Evolutionary conservation across 1,139 yeast species (phyloP).

Genomic region (Lodderomyces jiufengensis): DNA sequence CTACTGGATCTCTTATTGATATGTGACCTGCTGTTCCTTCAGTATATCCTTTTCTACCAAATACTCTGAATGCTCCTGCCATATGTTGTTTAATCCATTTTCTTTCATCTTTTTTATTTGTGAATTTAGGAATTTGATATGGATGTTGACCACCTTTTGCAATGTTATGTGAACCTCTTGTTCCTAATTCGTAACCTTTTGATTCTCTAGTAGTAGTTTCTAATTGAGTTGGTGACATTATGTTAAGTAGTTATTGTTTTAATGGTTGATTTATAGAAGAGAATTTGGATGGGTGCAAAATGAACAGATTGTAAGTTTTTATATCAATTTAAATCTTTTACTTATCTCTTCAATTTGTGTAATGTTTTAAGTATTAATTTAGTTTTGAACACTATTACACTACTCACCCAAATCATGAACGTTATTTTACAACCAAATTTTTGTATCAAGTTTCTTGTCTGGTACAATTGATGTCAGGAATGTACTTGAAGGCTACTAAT

Average conservation of each 20-base stretch:
- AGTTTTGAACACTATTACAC: too few relatives aligned
- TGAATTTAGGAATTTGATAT: constrained; percentile 48
- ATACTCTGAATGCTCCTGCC: constrained; percentile 80
- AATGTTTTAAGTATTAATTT: too few relatives aligned
- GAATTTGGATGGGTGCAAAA: too few relatives aligned
- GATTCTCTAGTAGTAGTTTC: constrained; percentile 20
- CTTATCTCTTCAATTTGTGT: too few relatives aligned
- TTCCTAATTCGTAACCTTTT: constrained; percentile 49
- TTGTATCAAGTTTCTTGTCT: too few relatives aligned
- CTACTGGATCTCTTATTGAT: constrained; percentile 73
- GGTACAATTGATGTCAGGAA: too few relatives aligned
- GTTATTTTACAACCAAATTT: too few relatives aligned
- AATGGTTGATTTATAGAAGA: too few relatives aligned
- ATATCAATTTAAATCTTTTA: too few relatives aligned
- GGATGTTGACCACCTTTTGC: constrained; percentile 50
- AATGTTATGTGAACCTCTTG: constrained; percentile 47
- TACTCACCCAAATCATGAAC: too few relatives aligned
- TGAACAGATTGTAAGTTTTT: too few relatives aligned
- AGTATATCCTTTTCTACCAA: constrained; percentile 69
- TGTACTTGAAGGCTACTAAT: too few relatives aligned
- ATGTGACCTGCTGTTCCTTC: constrained; percentile 84
- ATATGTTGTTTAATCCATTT: constrained; percentile 67
- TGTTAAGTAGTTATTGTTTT: background rate
- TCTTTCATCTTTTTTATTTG: constrained; percentile 49
- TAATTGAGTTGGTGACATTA: constrained; percentile 10